These are phyloP conservation scores for Dryadomyces quercus-mongolicae DNA, from an alignment of 2,329 filamentous ascomycete genomes.

Conservation along the genomic window DNA sequence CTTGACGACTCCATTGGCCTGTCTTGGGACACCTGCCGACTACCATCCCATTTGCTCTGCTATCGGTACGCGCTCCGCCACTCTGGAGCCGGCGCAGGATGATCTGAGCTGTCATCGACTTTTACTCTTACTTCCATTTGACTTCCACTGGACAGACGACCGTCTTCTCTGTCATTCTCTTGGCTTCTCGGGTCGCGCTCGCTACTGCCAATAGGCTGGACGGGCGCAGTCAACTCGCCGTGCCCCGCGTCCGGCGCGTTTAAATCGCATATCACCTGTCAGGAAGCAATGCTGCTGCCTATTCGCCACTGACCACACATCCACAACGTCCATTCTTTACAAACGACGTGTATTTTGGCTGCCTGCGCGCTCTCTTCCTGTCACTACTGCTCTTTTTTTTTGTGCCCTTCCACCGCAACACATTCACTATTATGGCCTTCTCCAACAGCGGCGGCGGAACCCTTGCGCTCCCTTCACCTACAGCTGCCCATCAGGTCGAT, in stretches of 20 bases:
- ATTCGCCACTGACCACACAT: neutral
- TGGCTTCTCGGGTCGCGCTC: neutral
- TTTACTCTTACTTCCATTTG: neutral
- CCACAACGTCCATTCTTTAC: no score
- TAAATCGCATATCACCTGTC: neutral
- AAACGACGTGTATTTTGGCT: no score
- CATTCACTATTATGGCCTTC: constrained; percentile 37
- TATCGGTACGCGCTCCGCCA: neutral
- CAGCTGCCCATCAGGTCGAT: constrained; percentile 70
- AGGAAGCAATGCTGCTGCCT: constrained; percentile 4
- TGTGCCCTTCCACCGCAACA: neutral
- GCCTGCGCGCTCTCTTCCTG: neutral
- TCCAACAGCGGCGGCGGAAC: constrained; percentile 57
- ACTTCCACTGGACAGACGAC: neutral
- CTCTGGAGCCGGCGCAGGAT: neutral
- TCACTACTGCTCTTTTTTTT: neutral
- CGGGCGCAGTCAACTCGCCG: neutral
- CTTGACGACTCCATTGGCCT: neutral
- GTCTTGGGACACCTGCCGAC: neutral
- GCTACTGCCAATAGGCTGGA: neutral
- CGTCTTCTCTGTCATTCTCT: no score
- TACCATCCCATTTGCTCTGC: no score
- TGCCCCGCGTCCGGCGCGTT: neutral
- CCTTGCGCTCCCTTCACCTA: constrained; percentile 77
- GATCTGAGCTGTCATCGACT: neutral